Percentiles rank a stretch among this genome's conserved stretches.
Evolutionary conservation across 2,329 filamentous ascomycete genomes (phyloP).

Genomic region (Cladosporium sp.): DNA sequence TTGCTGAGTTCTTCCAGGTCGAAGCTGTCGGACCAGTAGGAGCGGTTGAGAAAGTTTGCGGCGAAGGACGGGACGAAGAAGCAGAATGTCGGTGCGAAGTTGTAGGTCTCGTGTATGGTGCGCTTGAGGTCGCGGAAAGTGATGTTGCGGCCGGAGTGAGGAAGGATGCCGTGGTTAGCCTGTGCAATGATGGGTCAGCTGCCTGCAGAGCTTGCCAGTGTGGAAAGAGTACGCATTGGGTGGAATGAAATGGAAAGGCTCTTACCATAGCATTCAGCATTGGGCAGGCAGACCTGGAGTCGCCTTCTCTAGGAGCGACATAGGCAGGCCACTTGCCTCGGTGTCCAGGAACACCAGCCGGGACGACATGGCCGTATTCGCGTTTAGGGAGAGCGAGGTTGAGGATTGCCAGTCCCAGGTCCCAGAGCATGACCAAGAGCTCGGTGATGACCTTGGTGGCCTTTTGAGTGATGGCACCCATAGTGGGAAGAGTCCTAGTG

Average conservation of each 20-base stretch:
- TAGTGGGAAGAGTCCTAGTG: not conserved
- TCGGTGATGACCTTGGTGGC: constrained; percentile 27
- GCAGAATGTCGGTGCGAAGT: constrained; percentile 28
- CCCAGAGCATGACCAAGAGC: constrained; percentile 36
- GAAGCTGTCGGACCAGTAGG: constrained; percentile 25
- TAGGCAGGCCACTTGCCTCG: constrained; percentile 36
- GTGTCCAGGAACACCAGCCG: constrained; percentile 32
- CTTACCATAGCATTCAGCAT: constrained; percentile 29
- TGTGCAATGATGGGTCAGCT: not conserved
- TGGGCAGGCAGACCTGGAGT: constrained; percentile 29
- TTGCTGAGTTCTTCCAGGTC: constrained; percentile 24
- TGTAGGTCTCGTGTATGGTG: constrained; percentile 27
- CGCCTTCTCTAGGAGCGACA: constrained; percentile 33
- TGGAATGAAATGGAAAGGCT: not conserved
- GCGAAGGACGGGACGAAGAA: constrained; percentile 27
- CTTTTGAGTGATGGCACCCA: constrained; percentile 4
- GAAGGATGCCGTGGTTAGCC: constrained; percentile 27
- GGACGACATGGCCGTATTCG: constrained; percentile 35
- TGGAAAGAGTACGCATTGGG: no score
- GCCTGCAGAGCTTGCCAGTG: not conserved
- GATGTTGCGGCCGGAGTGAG: constrained; percentile 28
- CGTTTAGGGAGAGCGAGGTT: constrained; percentile 36
- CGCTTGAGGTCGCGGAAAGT: constrained; percentile 23
- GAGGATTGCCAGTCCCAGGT: constrained; percentile 36
- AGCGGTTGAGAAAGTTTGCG: constrained; percentile 26